These are phyloP conservation scores for Lathyrus sativus DNA, from an alignment of 306 rosid genomes.

Conservation along the genomic window DNA sequence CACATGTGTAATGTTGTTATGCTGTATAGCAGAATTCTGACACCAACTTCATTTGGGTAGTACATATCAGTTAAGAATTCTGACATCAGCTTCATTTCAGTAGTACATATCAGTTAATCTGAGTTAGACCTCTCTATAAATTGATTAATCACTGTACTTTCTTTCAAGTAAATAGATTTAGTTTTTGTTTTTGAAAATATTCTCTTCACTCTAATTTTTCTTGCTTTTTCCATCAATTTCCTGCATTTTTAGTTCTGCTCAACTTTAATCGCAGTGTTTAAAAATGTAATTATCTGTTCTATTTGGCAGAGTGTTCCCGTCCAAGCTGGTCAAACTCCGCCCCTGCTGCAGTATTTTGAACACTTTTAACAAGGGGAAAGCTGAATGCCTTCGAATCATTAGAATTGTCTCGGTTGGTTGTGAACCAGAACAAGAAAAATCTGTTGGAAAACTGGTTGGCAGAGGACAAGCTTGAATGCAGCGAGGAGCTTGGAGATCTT, in stretches of 20 bases:
- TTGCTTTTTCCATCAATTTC: neutral
- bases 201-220: neutral
- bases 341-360: constrained; percentile 96
- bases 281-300: constrained; percentile 23
- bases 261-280: neutral
- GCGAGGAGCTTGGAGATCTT: constrained; percentile 99
- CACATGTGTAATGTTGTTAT: neutral
- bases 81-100: neutral
- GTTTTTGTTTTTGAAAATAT: neutral
- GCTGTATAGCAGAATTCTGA: neutral
- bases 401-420: constrained; percentile 95
- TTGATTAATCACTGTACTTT: constrained; percentile 5
- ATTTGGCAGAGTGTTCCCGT: constrained; percentile 94
- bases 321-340: constrained; percentile 98
- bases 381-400: constrained; percentile 91
- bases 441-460: constrained; percentile 99
- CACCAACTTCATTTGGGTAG: neutral
- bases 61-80: neutral
- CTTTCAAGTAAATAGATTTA: constrained; percentile 10
- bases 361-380: constrained; percentile 90
- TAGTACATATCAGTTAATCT: neutral
- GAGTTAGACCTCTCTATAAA: constrained; percentile 16
- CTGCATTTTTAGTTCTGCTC: neutral
- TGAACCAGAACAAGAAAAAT: constrained; percentile 98
- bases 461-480: constrained; percentile 99